Evolutionary conservation across 2,329 filamentous ascomycete species (phyloP), one percentile per base, ranked within the genome.

Genomic region (Colletotrichum sp.): DNA sequence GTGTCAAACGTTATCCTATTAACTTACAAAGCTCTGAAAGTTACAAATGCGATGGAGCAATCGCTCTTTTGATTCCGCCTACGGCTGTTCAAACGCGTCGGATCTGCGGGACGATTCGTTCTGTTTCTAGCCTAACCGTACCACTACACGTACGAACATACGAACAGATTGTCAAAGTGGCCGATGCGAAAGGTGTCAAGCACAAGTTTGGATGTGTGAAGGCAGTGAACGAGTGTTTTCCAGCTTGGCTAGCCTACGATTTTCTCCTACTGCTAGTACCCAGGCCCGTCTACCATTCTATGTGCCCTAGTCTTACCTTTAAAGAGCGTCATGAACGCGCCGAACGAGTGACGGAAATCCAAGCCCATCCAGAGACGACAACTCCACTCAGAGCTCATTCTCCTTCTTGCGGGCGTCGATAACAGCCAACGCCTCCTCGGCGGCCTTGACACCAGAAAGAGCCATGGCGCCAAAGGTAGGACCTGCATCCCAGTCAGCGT

Each of bases 361-460:
- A 59, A 36, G 30, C 59, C 13, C 59, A 63, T 18, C 18, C n/a
- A n/a, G 59, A 21, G 32, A 59, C 24, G 10, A 24, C 4, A 7
- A 6, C 32, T 28, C 30, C 28, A 36, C 49, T 82, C 86, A 92
- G 84, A 91, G 86, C n/a, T 89, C 90, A 81, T 96, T 96, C 89
- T 97, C 91, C 81, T 91, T 91, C 91, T 95, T 94, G 80, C 95
- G 92, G 80, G 92, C 86, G 49, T 97, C 95, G 80, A 95, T 96
- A 73, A 98, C 90, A 79, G 90, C 91, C 78, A 98, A 87, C 1
- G 94, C 94, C 86, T 96, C 95, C 87, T 98, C 95, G 12, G 96
- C 96, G 81, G 96, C 96, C 90, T 98, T 98, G 82, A 98, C 94
- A 79, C 96, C 96, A 73, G 91, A 94, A 52, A 98, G 89, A 24